Evolutionary conservation across 768 basidiomycete species (phyloP), one percentile per base, ranked within the genome.

Genomic region (Termitomyces sp.): DNA sequence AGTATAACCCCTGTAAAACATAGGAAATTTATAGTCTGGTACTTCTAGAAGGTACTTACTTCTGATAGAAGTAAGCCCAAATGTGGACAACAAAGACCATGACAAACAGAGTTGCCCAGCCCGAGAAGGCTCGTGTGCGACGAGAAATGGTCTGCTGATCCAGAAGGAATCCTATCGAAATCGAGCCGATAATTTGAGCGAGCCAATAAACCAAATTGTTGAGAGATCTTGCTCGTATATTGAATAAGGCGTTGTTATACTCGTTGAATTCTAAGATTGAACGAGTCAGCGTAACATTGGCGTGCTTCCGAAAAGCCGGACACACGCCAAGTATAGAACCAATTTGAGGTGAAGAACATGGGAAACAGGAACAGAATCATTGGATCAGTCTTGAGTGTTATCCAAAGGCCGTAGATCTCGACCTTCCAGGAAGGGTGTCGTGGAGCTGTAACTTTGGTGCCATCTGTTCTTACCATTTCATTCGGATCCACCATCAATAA

Each of bases 321-420:
- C 85, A 66, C 59, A 89, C 88, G 89, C 88, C 88, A 92, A 2
- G 90, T 86, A 66, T 91, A 91, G 72, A 91, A 91, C 81, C 87
- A 92, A 69, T 92, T 92, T 43, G 85, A 87, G 8, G 87, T 83
- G 55, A 91, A 83, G 71, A 92, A 92, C 86, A 92, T 88, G 13
- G 91, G 92, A 75, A 93, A 89, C 20, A 92, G 78, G 4, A 90
- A 72, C 16, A 92, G 59, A 63, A 94, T 83, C 72, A 78, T 75
- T 0, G 88, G 88, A 65, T 93, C 91, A 13, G 80, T 85, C 56
- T 73, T 79, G 45, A 94, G 74, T 2, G 87, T 81, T 47, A 86
- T 63, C 72, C 80, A 90, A 22, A 93, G 79, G 12, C 86, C 85
- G 59, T 78, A 77, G 53, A 93, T 73, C 68, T 93, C 91, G 20